A percentile compares a stretch with the other conserved stretches of the same genome.
These are phyloP conservation scores for Dactylellina parvicollis DNA, from an alignment of 2,329 filamentous ascomycete species.

Conservation along the genomic window DNA sequence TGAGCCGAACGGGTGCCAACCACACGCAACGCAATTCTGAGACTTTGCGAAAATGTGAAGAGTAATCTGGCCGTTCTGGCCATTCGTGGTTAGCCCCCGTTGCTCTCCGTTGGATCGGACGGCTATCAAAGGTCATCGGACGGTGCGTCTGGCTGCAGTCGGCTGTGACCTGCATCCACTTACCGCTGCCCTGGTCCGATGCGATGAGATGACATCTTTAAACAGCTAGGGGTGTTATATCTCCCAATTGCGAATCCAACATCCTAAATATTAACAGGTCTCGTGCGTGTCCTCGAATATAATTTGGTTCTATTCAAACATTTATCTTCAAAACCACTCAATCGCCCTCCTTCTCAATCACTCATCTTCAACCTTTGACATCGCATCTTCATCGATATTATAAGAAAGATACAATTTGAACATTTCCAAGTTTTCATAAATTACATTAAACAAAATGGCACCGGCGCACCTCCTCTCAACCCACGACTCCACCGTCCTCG, in stretches of 20 bases:
- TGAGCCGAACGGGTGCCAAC: slow-evolving; percentile 60
- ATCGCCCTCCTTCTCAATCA: too few relatives aligned
- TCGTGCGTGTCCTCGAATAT: too few relatives aligned
- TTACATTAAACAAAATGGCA: slow-evolving; percentile 34
- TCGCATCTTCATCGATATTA: too few relatives aligned
- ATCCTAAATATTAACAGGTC: background rate
- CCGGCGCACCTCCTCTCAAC: slow-evolving; percentile 64
- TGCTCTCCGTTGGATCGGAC: slow-evolving; percentile 20
- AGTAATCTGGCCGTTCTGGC: background rate
- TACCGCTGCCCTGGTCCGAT: slow-evolving; percentile 16
- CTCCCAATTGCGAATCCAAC: background rate
- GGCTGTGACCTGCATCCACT: slow-evolving; percentile 19
- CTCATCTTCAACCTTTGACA: too few relatives aligned
- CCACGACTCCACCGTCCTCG: slow-evolving; percentile 71
- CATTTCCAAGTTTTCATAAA: too few relatives aligned
- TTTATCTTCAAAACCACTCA: too few relatives aligned
- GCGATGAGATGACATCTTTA: slow-evolving; percentile 41
- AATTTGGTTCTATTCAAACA: too few relatives aligned
- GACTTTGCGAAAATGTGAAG: slow-evolving; percentile 4
- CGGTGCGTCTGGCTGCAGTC: slow-evolving; percentile 25
- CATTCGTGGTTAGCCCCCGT: slow-evolving; percentile 21
- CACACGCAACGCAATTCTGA: slow-evolving; percentile 31
- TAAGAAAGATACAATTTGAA: too few relatives aligned
- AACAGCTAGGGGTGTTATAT: background rate
- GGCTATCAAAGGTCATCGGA: slow-evolving; percentile 34